Percentiles rank a stretch among this genome's conserved stretches.
These are phyloP conservation scores for Ogataea methylovora DNA, from an alignment of 805 yeast genomes.

Conservation along the genomic window DNA sequence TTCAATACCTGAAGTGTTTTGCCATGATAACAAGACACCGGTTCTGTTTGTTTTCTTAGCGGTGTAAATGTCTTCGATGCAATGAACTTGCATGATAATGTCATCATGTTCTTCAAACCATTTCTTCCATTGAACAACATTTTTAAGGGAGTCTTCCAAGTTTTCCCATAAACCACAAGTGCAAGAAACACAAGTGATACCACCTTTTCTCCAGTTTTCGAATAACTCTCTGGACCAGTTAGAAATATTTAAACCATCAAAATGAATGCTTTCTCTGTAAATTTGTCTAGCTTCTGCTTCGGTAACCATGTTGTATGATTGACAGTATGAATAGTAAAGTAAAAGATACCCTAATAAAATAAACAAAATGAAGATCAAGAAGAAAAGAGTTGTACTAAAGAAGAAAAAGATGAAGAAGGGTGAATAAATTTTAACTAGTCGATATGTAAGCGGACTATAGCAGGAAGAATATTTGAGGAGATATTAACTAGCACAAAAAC, in stretches of 20 bases:
- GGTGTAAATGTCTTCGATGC: conserved; percentile 11
- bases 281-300: conserved; percentile 13
- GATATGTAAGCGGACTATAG: too few relatives aligned
- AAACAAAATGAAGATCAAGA: too few relatives aligned
- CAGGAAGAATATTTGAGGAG: too few relatives aligned
- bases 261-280: conserved; percentile 10
- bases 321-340: background rate
- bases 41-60: conserved; percentile 13
- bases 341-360: too few relatives aligned
- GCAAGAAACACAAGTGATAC: conserved; percentile 13
- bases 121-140: conserved; percentile 14
- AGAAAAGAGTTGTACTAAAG: too few relatives aligned
- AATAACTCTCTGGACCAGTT: conserved; percentile 12
- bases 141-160: conserved; percentile 11
- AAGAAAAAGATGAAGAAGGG: too few relatives aligned
- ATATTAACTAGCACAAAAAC: too few relatives aligned
- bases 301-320: conserved; percentile 8
- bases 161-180: conserved; percentile 14
- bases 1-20: conserved; percentile 12
- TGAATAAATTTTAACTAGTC: too few relatives aligned
- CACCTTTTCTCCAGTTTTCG: conserved; percentile 12
- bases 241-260: conserved; percentile 12
- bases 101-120: conserved; percentile 14
- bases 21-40: conserved; percentile 13
- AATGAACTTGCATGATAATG: conserved; percentile 10